Conservation (phyloP, 306 rosid species). For the Adenanthera pavonina region DNA sequence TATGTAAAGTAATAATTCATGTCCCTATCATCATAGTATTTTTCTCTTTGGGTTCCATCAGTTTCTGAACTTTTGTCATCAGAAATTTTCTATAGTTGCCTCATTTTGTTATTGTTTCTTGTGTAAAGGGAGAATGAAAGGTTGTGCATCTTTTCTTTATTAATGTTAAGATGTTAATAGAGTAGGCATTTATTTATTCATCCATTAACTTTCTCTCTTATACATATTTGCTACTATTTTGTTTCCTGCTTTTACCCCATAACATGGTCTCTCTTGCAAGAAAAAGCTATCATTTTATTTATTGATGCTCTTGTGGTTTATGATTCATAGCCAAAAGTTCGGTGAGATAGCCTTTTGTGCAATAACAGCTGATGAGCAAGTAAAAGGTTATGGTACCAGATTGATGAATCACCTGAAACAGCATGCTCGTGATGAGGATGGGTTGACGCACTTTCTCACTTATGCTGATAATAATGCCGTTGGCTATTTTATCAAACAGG, state of each 20-base stretch:
- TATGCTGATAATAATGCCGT: constrained; percentile 99
- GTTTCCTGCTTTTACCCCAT: background rate
- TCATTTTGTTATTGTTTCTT: constrained; percentile 11
- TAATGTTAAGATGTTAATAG: constrained; percentile 21
- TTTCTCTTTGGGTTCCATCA: constrained; percentile 15
- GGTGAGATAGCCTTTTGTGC: constrained; percentile 83
- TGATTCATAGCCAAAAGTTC: constrained; percentile 66
- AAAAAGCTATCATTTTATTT: constrained; percentile 10
- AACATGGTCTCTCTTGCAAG: background rate
- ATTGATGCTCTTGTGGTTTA: constrained; percentile 30
- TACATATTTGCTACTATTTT: background rate
- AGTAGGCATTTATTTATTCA: constrained; percentile 13
- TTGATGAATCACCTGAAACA: constrained; percentile 97
- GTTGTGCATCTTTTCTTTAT: background rate
- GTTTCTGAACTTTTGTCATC: background rate
- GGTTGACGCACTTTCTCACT: constrained; percentile 95
- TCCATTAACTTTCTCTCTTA: constrained; percentile 16
- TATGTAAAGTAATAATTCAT: constrained; percentile 65
- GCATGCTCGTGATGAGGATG: constrained; percentile 89
- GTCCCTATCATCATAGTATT: constrained; percentile 7
- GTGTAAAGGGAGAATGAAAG: background rate
- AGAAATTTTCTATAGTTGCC: background rate
- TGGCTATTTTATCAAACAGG: constrained; percentile 98
- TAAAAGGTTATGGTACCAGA: constrained; percentile 79
- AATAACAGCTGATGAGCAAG: constrained; percentile 80